phyloP scores from a whole-genome alignment of 306 rosid species.

The Cicer cuneatum region DNA sequence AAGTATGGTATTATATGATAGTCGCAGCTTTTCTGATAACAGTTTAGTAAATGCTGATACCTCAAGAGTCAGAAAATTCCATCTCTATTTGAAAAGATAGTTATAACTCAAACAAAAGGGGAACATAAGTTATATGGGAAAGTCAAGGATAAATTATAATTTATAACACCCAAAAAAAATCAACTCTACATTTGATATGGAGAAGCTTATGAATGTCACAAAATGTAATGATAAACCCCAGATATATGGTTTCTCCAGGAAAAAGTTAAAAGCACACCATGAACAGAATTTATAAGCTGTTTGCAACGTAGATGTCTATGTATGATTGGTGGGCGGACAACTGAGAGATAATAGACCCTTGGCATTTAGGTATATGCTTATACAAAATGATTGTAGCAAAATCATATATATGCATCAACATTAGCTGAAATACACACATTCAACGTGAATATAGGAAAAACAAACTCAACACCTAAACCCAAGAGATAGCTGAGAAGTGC shows the following conservation, averaged over 20 bases:
- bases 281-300: conserved; percentile 13
- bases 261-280: conserved; percentile 17
- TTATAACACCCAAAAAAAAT: conserved; percentile 16
- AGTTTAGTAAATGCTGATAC: not conserved
- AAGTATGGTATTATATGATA: conserved; percentile 7
- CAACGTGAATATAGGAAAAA: conserved; percentile 9
- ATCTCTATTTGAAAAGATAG: conserved; percentile 22
- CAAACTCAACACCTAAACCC: conserved; percentile 15
- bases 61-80: conserved; percentile 6
- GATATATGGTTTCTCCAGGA: not conserved
- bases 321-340: not conserved
- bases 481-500: conserved; percentile 17
- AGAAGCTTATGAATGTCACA: conserved; percentile 11
- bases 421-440: not conserved
- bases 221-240: not conserved
- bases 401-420: conserved; percentile 5
- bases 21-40: not conserved
- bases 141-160: not conserved
- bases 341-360: conserved; percentile 5
- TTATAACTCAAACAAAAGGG: conserved; percentile 19
- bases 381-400: not conserved
- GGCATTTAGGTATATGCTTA: not conserved
- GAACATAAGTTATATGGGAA: not conserved
- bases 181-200: not conserved
- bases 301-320: conserved; percentile 22